Evolutionary conservation across 257 asterid species (phyloP), one percentile per base, ranked within the genome.

Genomic region (Striga asiatica): DNA sequence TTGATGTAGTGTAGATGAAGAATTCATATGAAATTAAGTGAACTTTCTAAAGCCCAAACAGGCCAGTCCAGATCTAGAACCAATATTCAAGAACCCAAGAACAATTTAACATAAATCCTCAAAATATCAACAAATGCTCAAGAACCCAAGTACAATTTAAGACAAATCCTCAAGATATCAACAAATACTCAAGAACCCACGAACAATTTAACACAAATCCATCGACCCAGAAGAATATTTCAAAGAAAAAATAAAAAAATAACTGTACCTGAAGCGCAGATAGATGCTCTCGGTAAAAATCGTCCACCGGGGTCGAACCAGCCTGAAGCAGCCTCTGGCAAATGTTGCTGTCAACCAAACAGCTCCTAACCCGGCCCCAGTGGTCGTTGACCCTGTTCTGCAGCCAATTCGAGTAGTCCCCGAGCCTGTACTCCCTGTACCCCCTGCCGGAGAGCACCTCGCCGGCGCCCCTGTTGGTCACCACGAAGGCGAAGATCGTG

Each of bases 401-500:
- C 81, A 91, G 50, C 98, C 98, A 91, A 46, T 74, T 76, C 0
- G 88, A 78, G 32, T 86, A 91, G 58, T 86, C 85, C n/a, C 94
- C 94, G 29, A 91, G 78, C 74, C 77, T 66, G 28, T 86, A 91
- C 74, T 87, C 95, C 70, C 76, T 84, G 42, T 87, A 87, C 19
- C 95, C 98, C 61, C 21, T 81, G 0, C 45, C 85, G 6, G 92
- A 56, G 6, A 91, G 0, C 0, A 48, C 66, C 51, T 84, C 71
- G 0, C 98, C 96, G 12, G 92, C 95, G 3, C 98, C 98, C 50
- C 77, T 87, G 17, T 81, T 87, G 2, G 96, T 91, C 4, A 91
- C 98, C 17, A 87, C 96, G 34, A 91, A 86, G 1, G 95, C 96
- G 74, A 91, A 91, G 31, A 87, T 84, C 2, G 96, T 88, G 79